These are phyloP conservation scores for Botrytis cinerea DNA, from an alignment of 2,329 filamentous ascomycete species.

Conservation along the genomic window DNA sequence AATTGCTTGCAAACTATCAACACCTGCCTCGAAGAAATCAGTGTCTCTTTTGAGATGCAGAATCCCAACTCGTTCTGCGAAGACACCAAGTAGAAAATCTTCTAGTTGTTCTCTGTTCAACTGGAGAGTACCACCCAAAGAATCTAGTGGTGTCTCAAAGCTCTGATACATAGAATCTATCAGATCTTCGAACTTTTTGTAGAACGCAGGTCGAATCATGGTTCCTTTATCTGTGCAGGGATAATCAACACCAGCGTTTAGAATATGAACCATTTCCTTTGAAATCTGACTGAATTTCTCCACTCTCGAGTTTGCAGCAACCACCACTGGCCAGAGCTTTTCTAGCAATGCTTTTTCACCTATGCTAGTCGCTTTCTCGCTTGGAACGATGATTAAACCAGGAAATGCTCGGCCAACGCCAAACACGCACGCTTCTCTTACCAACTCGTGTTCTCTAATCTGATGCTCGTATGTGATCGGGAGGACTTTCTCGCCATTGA, in stretches of 20 bases:
- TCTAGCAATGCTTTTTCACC: conserved; percentile 50
- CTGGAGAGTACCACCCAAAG: background rate
- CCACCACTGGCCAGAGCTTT: conserved; percentile 52
- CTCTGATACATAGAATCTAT: conserved; percentile 47
- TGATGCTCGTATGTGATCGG: conserved; percentile 53
- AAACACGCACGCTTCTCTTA: conserved; percentile 60
- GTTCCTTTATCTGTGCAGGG: conserved; percentile 57
- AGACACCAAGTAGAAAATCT: conserved; percentile 22
- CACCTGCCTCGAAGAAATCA: conserved; percentile 60
- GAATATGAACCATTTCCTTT: conserved; percentile 53
- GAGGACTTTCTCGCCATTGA: conserved; percentile 53
- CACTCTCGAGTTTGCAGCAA: conserved; percentile 52
- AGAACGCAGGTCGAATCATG: conserved; percentile 53
- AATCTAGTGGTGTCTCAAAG: conserved; percentile 24
- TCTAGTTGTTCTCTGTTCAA: conserved; percentile 22
- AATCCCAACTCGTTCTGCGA: conserved; percentile 23
- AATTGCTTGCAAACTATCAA: conserved; percentile 61
- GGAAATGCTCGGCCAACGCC: conserved; percentile 55
- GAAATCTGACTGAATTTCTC: conserved; percentile 56
- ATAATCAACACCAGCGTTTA: conserved; percentile 47
- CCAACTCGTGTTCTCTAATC: conserved; percentile 53
- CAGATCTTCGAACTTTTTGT: conserved; percentile 46
- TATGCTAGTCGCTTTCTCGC: conserved; percentile 46
- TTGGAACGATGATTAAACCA: conserved; percentile 56
- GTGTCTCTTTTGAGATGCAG: conserved; percentile 42